Percentiles rank a stretch among this genome's conserved stretches.
Conservation (phyloP, 139 green algal species). For the Volvox africanus region DNA sequence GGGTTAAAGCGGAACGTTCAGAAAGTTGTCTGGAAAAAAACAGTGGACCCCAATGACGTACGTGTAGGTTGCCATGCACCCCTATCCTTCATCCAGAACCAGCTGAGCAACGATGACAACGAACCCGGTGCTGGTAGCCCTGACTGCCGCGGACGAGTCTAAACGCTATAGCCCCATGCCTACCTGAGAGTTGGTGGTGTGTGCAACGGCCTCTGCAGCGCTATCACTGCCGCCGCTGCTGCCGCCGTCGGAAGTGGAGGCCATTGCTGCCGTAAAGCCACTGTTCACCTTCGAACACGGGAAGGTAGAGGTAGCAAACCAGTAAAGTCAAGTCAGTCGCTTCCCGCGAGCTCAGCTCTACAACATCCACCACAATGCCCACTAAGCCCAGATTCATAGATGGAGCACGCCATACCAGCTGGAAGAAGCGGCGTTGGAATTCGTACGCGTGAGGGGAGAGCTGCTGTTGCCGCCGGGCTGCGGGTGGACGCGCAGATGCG, state of each 20-base stretch:
- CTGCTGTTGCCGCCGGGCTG: background rate
- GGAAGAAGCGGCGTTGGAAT: conserved; percentile 28
- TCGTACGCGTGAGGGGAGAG: conserved; percentile 17
- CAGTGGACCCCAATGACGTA: too few species aligned
- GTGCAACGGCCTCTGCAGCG: background rate
- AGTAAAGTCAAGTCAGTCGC: too few species aligned
- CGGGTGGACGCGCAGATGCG: background rate
- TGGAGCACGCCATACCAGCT: background rate
- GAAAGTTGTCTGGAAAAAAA: too few species aligned
- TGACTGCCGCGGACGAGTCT: background rate
- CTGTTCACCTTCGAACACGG: background rate
- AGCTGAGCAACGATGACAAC: too few species aligned
- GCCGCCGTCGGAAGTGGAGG: background rate
- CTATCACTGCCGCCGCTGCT: background rate
- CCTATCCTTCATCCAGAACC: too few species aligned
- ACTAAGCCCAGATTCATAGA: too few species aligned
- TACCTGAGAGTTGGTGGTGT: conserved; percentile 1
- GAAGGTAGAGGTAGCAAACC: background rate
- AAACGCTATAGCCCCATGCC: background rate
- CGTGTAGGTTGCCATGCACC: too few species aligned
- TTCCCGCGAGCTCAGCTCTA: too few species aligned
- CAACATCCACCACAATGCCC: too few species aligned
- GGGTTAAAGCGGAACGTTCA: too few species aligned
- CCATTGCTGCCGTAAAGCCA: background rate
- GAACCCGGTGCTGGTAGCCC: too few species aligned